Evolutionary conservation across 2,329 filamentous ascomycete species (phyloP).

Genomic region (Dryadomyces quercus-mongolicae): DNA sequence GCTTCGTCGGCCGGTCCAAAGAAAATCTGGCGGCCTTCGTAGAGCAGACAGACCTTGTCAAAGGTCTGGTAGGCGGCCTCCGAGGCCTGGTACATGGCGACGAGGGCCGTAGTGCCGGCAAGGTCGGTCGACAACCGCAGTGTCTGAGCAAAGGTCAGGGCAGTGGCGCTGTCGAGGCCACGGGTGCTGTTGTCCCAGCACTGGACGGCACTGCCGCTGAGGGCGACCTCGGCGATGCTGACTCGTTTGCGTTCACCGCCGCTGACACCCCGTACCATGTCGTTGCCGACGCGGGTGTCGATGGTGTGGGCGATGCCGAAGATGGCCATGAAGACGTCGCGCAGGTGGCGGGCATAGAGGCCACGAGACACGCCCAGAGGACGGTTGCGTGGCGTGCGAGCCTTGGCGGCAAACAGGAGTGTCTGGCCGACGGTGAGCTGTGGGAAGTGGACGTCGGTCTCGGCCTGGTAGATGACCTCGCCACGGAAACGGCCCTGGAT

Average conservation of each 20-base stretch:
- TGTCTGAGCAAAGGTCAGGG: slow-evolving; percentile 52
- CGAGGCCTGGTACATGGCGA: slow-evolving; percentile 56
- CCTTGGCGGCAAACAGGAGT: slow-evolving; percentile 52
- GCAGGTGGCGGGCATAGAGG: slow-evolving; percentile 39
- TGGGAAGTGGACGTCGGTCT: slow-evolving; percentile 56
- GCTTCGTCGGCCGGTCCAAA: slow-evolving; percentile 50
- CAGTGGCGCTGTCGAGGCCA: slow-evolving; percentile 53
- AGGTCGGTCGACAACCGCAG: slow-evolving; percentile 56
- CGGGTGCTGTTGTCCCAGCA: slow-evolving; percentile 63
- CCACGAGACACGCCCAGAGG: neutral
- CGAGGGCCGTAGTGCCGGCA: slow-evolving; percentile 43
- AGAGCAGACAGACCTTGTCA: slow-evolving; percentile 68
- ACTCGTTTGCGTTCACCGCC: slow-evolving; percentile 63
- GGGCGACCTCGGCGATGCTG: slow-evolving; percentile 60
- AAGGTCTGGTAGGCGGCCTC: slow-evolving; percentile 49
- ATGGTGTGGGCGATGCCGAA: slow-evolving; percentile 59
- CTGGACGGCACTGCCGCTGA: slow-evolving; percentile 46
- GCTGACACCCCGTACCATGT: slow-evolving; percentile 47
- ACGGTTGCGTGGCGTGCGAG: slow-evolving; percentile 32
- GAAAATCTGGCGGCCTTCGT: slow-evolving; percentile 54
- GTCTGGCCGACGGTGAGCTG: slow-evolving; percentile 57
- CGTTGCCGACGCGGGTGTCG: slow-evolving; percentile 56
- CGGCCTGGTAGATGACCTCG: slow-evolving; percentile 46
- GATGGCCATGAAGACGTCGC: slow-evolving; percentile 52
- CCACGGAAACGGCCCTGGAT: slow-evolving; percentile 24